Conservation (phyloP, 1,284 basidiomycete genomes). For the Ustilago trichophora region DNA sequence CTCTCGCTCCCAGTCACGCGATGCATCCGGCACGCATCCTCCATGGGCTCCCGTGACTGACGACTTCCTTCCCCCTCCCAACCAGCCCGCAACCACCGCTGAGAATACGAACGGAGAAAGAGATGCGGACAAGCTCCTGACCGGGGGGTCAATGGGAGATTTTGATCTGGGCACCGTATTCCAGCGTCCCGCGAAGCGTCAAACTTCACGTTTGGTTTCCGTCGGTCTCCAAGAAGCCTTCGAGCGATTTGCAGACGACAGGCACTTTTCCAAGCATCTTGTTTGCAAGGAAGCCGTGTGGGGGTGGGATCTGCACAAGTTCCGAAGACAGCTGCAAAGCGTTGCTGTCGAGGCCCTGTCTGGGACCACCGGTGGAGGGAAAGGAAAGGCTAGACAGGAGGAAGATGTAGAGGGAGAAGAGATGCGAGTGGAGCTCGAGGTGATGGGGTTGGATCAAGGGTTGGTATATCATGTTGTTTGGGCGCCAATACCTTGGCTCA, state of each 20-base stretch:
- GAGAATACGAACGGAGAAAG: no score
- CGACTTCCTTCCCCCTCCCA: not conserved
- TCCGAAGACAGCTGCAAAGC: not conserved
- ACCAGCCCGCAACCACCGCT: no score
- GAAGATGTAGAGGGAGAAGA: not conserved
- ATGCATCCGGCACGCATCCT: not conserved
- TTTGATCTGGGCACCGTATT: constrained; percentile 28
- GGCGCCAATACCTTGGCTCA: constrained; percentile 9
- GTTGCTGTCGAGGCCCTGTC: not conserved
- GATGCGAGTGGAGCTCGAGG: constrained; percentile 5
- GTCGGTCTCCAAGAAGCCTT: constrained; percentile 25
- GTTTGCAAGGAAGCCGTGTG: constrained; percentile 11
- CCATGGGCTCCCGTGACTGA: constrained; percentile 36
- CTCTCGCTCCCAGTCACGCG: not conserved
- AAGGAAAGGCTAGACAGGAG: not conserved
- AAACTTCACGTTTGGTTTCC: constrained; percentile 7
- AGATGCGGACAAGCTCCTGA: no score
- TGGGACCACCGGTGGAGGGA: constrained; percentile 2
- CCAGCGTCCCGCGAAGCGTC: not conserved
- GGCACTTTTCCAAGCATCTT: constrained; percentile 33
- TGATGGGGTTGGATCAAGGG: constrained; percentile 7
- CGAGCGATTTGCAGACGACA: constrained; percentile 33
- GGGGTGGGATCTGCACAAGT: constrained; percentile 23
- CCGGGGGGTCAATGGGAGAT: constrained; percentile 3
- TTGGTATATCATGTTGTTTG: constrained; percentile 31